Evolutionary conservation across 129 eudicot genomes (phyloP).

Genomic region (Helianthus tuberosus): DNA sequence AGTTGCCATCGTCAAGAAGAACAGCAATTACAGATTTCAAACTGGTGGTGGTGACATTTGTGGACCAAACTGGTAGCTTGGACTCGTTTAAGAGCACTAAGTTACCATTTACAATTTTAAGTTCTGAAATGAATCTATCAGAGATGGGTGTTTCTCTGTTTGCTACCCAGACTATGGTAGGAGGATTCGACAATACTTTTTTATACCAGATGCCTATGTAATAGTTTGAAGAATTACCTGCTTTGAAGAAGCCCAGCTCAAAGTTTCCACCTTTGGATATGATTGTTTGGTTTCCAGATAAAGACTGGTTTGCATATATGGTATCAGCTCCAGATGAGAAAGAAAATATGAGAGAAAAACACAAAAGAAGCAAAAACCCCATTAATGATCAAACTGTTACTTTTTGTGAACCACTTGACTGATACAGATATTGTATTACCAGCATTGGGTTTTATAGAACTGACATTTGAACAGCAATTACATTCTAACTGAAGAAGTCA

Average conservation of each 20-base stretch:
- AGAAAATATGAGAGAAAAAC: slow-evolving; percentile 22
- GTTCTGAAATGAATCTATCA: slow-evolving; percentile 44
- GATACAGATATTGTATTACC: background rate
- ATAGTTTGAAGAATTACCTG: slow-evolving; percentile 61
- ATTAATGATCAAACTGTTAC: background rate
- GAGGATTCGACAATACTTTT: slow-evolving; percentile 23
- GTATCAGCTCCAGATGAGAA: slow-evolving; percentile 38
- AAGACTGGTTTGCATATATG: slow-evolving; percentile 48
- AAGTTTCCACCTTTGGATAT: slow-evolving; percentile 47
- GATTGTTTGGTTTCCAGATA: slow-evolving; percentile 60
- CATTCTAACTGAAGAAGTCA: background rate
- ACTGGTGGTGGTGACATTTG: slow-evolving; percentile 36
- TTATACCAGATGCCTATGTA: slow-evolving; percentile 73
- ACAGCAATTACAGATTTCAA: slow-evolving; percentile 38
- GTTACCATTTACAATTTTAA: slow-evolving; percentile 51
- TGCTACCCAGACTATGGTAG: slow-evolving; percentile 67
- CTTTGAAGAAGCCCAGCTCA: slow-evolving; percentile 58
- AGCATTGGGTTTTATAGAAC: slow-evolving; percentile 20
- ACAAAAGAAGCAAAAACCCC: slow-evolving; percentile 26
- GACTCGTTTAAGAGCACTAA: slow-evolving; percentile 55
- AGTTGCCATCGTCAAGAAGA: slow-evolving; percentile 57
- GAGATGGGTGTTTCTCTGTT: slow-evolving; percentile 60
- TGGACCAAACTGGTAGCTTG: slow-evolving; percentile 57
- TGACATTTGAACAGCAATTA: background rate
- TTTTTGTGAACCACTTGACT: slow-evolving; percentile 21